A percentile compares a stretch with the other conserved stretches of the same genome.
Conservation (phyloP, 257 asterid genomes). For the Przewalskia tangutica region DNA sequence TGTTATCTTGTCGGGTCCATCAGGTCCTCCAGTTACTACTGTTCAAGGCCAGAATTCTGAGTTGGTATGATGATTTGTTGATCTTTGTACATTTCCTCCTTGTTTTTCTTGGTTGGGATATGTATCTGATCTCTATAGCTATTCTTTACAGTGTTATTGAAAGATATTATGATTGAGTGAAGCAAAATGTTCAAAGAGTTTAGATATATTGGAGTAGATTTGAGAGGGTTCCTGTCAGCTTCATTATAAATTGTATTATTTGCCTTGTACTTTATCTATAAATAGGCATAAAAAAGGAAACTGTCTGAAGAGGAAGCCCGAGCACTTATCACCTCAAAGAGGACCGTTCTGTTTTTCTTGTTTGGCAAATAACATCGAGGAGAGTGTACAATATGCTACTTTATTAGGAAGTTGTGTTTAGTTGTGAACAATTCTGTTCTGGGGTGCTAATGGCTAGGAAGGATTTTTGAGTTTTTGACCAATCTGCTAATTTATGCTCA, state of each 20-base stretch:
- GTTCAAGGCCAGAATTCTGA: conserved; percentile 84
- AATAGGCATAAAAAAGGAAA: neutral
- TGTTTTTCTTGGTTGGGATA: neutral
- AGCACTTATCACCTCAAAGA: neutral
- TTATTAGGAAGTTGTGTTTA: neutral
- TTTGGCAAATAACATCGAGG: neutral
- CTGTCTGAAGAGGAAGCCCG: neutral
- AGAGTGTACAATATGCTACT: neutral
- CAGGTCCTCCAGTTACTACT: conserved; percentile 83
- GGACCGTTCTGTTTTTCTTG: neutral
- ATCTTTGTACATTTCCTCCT: conserved; percentile 1
- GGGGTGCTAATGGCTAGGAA: neutral
- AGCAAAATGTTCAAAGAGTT: neutral
- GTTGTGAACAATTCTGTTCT: neutral
- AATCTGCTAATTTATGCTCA: neutral
- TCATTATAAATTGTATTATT: neutral
- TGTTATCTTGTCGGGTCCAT: conserved; percentile 80
- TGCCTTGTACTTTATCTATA: neutral
- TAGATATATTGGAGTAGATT: conserved; percentile 4
- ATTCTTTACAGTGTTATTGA: neutral
- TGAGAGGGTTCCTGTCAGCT: neutral
- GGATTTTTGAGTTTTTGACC: neutral
- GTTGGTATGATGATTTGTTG: conserved; percentile 47
- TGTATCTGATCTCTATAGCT: neutral
- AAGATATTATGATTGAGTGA: neutral